Evolutionary conservation across 371 early-diverging fungal genomes (phyloP).

Genomic region (Capillidium heterosporum): DNA sequence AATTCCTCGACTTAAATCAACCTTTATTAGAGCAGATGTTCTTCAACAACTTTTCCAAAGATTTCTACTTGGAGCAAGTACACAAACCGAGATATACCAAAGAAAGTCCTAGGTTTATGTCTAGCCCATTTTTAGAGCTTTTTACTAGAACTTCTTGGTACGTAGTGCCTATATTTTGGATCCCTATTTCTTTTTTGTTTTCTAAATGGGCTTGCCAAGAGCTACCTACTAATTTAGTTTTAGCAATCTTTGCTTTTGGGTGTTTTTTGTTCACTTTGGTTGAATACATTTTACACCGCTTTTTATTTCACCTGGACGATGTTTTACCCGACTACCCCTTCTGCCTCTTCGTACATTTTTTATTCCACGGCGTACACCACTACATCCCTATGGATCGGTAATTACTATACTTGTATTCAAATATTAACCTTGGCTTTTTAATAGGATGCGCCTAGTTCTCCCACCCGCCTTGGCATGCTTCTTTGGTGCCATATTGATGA

Average conservation of each 20-base stretch:
- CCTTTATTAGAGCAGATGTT: slow-evolving; percentile 75
- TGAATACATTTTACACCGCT: slow-evolving; percentile 78
- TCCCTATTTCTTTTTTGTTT: slow-evolving; percentile 22
- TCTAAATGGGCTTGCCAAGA: neutral
- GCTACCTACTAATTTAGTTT: neutral
- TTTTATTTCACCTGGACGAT: slow-evolving; percentile 82
- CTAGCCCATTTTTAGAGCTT: slow-evolving; percentile 46
- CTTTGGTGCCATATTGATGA: slow-evolving; percentile 36
- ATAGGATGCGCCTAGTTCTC: slow-evolving; percentile 78
- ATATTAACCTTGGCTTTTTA: too few species aligned
- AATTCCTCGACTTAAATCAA: slow-evolving; percentile 63
- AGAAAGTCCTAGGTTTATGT: slow-evolving; percentile 65
- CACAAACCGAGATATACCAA: slow-evolving; percentile 74
- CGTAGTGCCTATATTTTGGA: slow-evolving; percentile 71
- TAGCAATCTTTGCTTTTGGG: slow-evolving; percentile 31
- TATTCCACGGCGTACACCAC: slow-evolving; percentile 93
- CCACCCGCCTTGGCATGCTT: slow-evolving; percentile 72
- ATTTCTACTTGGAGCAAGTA: slow-evolving; percentile 72
- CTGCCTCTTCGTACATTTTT: slow-evolving; percentile 61
- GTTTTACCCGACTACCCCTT: slow-evolving; percentile 63
- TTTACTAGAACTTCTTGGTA: slow-evolving; percentile 84
- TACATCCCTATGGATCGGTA: slow-evolving; percentile 84
- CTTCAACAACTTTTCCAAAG: slow-evolving; percentile 42
- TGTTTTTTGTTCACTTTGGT: slow-evolving; percentile 60
- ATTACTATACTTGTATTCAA: too few species aligned